Percentiles rank a stretch among this genome's conserved stretches.
Evolutionary conservation across 352 stramenopile species (phyloP).

Genomic region (Phytophthora palmivora): DNA sequence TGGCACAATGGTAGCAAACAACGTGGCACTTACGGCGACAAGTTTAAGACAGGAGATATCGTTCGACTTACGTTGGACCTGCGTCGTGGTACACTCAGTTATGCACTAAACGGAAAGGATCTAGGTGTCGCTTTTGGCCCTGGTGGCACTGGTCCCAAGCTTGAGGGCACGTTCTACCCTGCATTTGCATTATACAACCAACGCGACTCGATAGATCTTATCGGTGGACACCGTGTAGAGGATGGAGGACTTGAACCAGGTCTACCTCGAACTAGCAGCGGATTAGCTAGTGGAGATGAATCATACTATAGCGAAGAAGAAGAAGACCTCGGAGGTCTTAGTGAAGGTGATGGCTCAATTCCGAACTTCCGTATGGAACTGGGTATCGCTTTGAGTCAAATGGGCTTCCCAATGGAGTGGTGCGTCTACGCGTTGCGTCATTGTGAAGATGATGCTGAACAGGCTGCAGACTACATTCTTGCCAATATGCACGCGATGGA

Average conservation of each 20-base stretch:
- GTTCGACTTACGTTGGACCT: conserved; percentile 87
- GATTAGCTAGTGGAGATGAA: conserved; percentile 59
- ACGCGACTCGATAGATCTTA: conserved; percentile 85
- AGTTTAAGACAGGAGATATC: conserved; percentile 90
- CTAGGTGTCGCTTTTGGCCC: conserved; percentile 90
- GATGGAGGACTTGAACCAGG: conserved; percentile 47
- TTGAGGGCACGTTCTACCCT: conserved; percentile 89
- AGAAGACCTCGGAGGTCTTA: conserved; percentile 51
- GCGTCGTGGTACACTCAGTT: conserved; percentile 84
- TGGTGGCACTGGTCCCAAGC: conserved; percentile 81
- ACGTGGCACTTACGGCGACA: conserved; percentile 89
- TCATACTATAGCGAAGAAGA: conserved; percentile 89
- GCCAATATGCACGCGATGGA: conserved; percentile 89
- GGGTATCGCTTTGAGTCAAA: conserved; percentile 78
- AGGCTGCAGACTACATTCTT: conserved; percentile 85
- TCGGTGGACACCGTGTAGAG: conserved; percentile 85
- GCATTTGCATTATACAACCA: conserved; percentile 91
- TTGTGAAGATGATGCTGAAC: conserved; percentile 85
- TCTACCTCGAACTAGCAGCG: conserved; percentile 40
- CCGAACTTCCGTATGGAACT: conserved; percentile 89
- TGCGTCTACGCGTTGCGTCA: conserved; percentile 84
- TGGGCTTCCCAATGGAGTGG: conserved; percentile 91
- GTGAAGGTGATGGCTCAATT: conserved; percentile 42
- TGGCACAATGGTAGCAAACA: conserved; percentile 93
- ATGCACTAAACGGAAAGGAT: conserved; percentile 91